Conservation (phyloP, 2,329 filamentous ascomycete species). For the Aspergillus sp. region DNA sequence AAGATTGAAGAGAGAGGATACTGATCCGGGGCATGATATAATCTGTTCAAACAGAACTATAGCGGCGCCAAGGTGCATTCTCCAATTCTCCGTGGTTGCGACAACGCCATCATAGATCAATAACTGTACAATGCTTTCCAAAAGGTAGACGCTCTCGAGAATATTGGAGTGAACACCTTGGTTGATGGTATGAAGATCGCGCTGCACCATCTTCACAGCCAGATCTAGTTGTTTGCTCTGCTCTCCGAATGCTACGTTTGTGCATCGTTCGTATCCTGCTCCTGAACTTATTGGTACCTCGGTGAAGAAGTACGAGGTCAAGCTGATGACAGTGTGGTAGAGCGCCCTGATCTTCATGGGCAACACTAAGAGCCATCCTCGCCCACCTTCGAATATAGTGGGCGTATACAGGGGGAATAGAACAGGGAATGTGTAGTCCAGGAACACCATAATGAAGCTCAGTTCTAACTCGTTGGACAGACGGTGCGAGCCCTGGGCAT, state of each 20-base stretch:
- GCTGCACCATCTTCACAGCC: slow-evolving; percentile 1
- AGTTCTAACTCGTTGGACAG: slow-evolving; percentile 5
- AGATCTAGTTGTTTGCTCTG: background rate
- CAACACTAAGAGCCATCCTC: slow-evolving; percentile 60
- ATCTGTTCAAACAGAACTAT: slow-evolving; percentile 33
- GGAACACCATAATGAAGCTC: slow-evolving; percentile 57
- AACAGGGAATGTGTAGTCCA: slow-evolving; percentile 63
- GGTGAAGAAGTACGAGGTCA: slow-evolving; percentile 59
- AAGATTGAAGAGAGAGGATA: background rate
- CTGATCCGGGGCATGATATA: background rate
- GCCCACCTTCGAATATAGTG: slow-evolving; percentile 55
- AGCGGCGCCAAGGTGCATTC: slow-evolving; percentile 34
- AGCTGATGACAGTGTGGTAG: slow-evolving; percentile 47
- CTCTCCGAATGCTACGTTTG: background rate
- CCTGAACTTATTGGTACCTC: slow-evolving; percentile 24
- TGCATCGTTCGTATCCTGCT: background rate
- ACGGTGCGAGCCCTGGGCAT: background rate
- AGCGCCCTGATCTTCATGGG: slow-evolving; percentile 33
- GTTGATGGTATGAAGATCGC: slow-evolving; percentile 1
- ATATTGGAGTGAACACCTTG: background rate
- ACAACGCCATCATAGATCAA: slow-evolving; percentile 23
- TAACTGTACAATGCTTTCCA: slow-evolving; percentile 38
- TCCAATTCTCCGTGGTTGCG: slow-evolving; percentile 27
- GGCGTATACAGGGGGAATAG: slow-evolving; percentile 65
- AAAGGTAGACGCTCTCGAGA: slow-evolving; percentile 12